phyloP scores from a whole-genome alignment of 192 early-diverging fungal genomes.

The Phycomyces blakesleeanus region DNA sequence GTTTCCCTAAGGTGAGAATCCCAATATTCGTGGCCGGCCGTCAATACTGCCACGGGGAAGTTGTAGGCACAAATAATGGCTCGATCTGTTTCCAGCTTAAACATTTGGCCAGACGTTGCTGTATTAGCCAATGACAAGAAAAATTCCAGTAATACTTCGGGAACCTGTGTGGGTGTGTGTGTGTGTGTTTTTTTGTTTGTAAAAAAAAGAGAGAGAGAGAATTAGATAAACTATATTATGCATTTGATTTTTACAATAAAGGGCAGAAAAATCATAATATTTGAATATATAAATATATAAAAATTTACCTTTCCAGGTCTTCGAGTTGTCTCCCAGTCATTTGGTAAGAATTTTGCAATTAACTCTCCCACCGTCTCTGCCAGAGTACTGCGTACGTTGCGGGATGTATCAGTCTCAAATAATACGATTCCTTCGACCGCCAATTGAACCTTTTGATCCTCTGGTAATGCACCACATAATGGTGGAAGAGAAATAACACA shows the following conservation, averaged over 20 bases:
- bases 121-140: constrained; percentile 36
- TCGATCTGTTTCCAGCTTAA: constrained; percentile 47
- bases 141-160: constrained; percentile 44
- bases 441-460: constrained; percentile 39
- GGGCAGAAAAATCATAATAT: too few species aligned
- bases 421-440: constrained; percentile 39
- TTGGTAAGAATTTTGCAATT: constrained; percentile 49
- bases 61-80: constrained; percentile 53
- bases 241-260: too few species aligned
- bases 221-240: too few species aligned
- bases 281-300: too few species aligned
- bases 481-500: constrained; percentile 45
- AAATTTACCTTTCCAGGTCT: constrained; percentile 26
- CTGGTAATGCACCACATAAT: constrained; percentile 42
- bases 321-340: constrained; percentile 29
- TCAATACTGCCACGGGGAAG: constrained; percentile 56
- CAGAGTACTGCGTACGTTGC: constrained; percentile 48
- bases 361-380: constrained; percentile 53
- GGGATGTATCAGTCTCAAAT: constrained; percentile 48
- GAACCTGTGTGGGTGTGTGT: constrained; percentile 37
- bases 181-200: too few species aligned
- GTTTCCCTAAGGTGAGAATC: constrained; percentile 44
- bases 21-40: constrained; percentile 52
- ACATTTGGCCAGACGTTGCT: constrained; percentile 24
- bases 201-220: too few species aligned